Base-by-base conservation (phyloP, 2,329 filamentous ascomycete species). In the Pezicula radicicola region DNA sequence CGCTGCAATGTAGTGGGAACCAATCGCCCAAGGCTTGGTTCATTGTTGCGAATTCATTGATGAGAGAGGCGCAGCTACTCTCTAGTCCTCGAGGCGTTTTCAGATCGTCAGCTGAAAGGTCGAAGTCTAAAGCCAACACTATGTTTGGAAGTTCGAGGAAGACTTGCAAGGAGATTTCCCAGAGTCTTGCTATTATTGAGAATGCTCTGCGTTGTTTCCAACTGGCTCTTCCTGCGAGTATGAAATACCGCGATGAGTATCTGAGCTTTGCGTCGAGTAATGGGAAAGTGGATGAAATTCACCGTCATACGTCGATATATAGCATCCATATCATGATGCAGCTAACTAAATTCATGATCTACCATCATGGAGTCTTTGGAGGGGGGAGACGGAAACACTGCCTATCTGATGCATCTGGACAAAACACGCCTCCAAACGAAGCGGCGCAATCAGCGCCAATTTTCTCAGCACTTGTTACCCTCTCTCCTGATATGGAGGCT, bases 1-100 rank as follows among this genome's bases (percentile, higher is more conserved):
- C 52, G 1, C 60, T 72, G 3, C 53, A 60, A 16, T 43, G 59
- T 6, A 60, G 58, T 8, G 61, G 63, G 1, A 72, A 70, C 52
- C 45, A 60, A 45, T 66, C 64, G 6, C 55, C 66, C 1, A 68
- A 66, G 41, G 66, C 70, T 2, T 72, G 70, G 70, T 72, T 69
- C 49, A 63, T 72, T 25, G 63, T 71, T 33, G 62, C 71, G 40
- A 72, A 71, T 55, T 71, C 69, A 0, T 53, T 72, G 12, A 70
- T 71, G 68, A 63, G 66, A 44, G 65, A 69, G 27, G 69, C 70
- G 1, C 69, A 72, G 52, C 55, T 59, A 8, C 63, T 70, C 12
- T 65, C 68, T 18, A 60, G 36, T 35, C 46, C 53, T 25, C n/a
- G n/a, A 27, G 28, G 45, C 4, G 30, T 41, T 18, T 12, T 39